Base-by-base conservation (phyloP, 495 filamentous ascomycete genomes). In the Aspergillus ostianus region DNA sequence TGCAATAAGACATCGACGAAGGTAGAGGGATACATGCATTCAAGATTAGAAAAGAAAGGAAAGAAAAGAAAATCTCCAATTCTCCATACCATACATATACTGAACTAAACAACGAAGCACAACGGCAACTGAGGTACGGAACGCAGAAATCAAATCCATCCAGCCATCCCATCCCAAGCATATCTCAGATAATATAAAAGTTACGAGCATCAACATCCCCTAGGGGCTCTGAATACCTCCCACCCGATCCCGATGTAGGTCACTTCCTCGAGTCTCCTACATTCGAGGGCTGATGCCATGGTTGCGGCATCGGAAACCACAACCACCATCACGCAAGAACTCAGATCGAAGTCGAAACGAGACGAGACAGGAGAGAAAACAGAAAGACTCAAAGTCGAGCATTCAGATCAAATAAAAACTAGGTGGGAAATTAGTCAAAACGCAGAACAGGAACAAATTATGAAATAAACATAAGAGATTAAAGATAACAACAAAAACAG, bases 71-170 rank as follows among this genome's bases (percentile, higher is more conserved):
- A 49, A 56, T 58, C 54, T 65, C 63, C 59, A 63, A 65, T 65
- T 70, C 67, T 67, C 64, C 62, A 51, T 65, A 70, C 62, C 64
- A 70, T 67, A 70, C 67, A 70, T 61, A 56, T 64, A 64, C 63
- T 51, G 62, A 60, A 46, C 62, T 27, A 55, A 58, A 57, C 18
- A 63, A 55, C 27, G 50, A n/a, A 47, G 47, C n/a, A n/a, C n/a
- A n/a, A n/a, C n/a, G n/a, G n/a, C n/a, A n/a, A n/a, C n/a, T n/a
- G n/a, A n/a, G n/a, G n/a, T n/a, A 52, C 57, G 4, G 57, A 58
- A 63, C 46, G 51, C 23, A 26, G 59, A 64, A 63, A 63, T 59
- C 57, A 59, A 55, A 57, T 26, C 23, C 23, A 26, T 26, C 23
- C 23, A 26, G 2, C 23, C 30, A 32, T 32, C 30, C 30, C 30